Base-by-base conservation (phyloP, 345 rosid genomes). In the Clausena lansium region DNA sequence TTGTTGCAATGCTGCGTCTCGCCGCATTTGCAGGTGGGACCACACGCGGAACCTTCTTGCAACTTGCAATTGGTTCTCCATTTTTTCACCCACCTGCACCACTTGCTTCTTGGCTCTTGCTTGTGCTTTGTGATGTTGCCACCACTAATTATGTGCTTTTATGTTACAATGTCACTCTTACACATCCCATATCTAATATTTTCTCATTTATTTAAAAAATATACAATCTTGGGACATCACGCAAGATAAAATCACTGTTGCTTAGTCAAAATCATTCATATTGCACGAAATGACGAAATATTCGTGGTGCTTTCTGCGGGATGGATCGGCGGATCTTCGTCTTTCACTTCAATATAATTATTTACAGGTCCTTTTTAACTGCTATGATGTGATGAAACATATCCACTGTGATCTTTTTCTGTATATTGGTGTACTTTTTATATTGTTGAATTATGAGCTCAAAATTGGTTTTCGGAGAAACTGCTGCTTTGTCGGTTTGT, bases 21-120 rank as follows among this genome's bases (percentile, higher is more conserved):
- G 85, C 87, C 88, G 85, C 85, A 85, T 85, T 81, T 81, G 70
- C 50, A 17, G 5, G 68, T 77, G 84, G 86, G 50, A 30, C 86
- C 85, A 80, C 27, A 0, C 14, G 45, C 50, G 20, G 76, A 75
- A 82, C 84, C 74, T 82, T 84, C 80, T 71, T 74, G 25, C 27
- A 35, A 79, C 7, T 9, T 75, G 30, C 63, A 0, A 36, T 54
- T 66, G 75, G 28, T 17, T 47, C 57, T 5, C 30, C 57, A 6
- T 27, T 27, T 27, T 33, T 2, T 24, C 67, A 27, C 22, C n/a
- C 36, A 17, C 54, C 4, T 1, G 47, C 28, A 17, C 55, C 70
- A 79, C 75, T 68, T 45, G 68, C 17, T 7, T 10, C 32, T 68
- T 45, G 68, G 10, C 4, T 10, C 32, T 60, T 28, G 9, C 3